Base-by-base conservation (phyloP, 2,329 filamentous ascomycete genomes). In the Esteya vermicola region DNA sequence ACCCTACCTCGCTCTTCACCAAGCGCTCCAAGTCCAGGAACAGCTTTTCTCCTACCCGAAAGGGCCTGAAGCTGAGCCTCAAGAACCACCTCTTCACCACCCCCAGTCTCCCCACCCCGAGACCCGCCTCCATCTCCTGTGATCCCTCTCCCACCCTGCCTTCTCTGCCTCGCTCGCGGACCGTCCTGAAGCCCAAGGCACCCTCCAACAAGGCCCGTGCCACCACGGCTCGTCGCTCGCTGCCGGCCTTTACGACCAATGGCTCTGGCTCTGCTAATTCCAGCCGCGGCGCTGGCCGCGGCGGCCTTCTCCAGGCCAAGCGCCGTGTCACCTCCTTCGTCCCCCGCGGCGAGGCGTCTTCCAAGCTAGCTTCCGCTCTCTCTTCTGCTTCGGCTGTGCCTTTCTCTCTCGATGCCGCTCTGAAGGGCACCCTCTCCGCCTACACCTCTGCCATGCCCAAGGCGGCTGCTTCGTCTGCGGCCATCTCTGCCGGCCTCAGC, bases 381-480 rank as follows among this genome's bases (percentile, higher is more conserved):
- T n/a, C n/a, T n/a, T n/a, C n/a, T n/a, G n/a, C n/a, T 42, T 61
- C 59, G 21, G 56, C 62, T 25, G 62, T 80, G 4, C 83, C 85
- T 1, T 93, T 94, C 60, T 88, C 81, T 39, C 77, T 94, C 44
- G 82, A 91, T 54, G 81, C 84, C 20, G 88, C 85, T 4, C 72
- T 93, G 47, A 82, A 75, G 55, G 81, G 82, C 37, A 85, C 81
- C 22, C 75, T 88, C 40, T 64, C 79, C 6, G 67, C 67, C 45
- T 80, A 79, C 56, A 61, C 62, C 4, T 61, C 66, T 34, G 69
- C 64, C 43, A 50, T 54, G 14, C 43, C 52, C 12, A 41, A 31
- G 28, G 14, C 7, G 25, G 13, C 25, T 26, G 25, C 25, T 26
- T 7, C 25, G 7, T 7, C 52, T 42, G 48, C 54, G 20, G 45